Evolutionary conservation across 2,329 filamentous ascomycete genomes (phyloP).

Genomic region (Huntiella savannae): DNA sequence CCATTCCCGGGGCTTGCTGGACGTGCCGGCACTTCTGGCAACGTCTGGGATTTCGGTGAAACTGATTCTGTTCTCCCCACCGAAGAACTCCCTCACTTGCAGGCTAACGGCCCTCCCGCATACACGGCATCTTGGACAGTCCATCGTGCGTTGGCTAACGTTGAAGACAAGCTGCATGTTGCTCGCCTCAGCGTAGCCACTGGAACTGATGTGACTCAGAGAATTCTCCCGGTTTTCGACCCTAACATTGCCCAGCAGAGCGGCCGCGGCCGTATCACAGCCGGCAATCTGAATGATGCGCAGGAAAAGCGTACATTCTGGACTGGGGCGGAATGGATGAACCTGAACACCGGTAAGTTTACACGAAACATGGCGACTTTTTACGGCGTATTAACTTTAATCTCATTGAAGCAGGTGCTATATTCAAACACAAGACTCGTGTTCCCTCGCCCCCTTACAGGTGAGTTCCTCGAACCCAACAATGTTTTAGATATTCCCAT

Average conservation of each 20-base stretch:
- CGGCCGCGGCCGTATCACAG: slow-evolving; percentile 15
- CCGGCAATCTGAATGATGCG: not conserved
- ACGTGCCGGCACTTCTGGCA: slow-evolving; percentile 1
- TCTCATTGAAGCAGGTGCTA: slow-evolving; percentile 3
- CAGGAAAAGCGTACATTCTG: slow-evolving; percentile 19
- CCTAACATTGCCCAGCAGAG: slow-evolving; percentile 14
- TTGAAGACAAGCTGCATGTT: slow-evolving; percentile 45
- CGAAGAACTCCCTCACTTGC: slow-evolving; percentile 36
- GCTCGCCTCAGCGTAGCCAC: slow-evolving; percentile 62
- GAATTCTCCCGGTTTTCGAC: slow-evolving; percentile 34
- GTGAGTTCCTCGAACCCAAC: slow-evolving; percentile 4
- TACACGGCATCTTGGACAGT: slow-evolving; percentile 32
- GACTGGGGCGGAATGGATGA: slow-evolving; percentile 24
- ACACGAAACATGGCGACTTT: not conserved
- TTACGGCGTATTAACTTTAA: slow-evolving; percentile 8
- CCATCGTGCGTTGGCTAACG: slow-evolving; percentile 31
- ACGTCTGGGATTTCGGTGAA: slow-evolving; percentile 9
- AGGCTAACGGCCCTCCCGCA: slow-evolving; percentile 27
- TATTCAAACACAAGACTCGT: not conserved
- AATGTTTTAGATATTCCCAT: not conserved
- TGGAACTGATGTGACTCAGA: slow-evolving; percentile 50
- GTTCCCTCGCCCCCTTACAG: slow-evolving; percentile 10
- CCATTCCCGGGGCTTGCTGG: not conserved
- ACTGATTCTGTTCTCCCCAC: slow-evolving; percentile 29
- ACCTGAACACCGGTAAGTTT: slow-evolving; percentile 10